Percentiles rank a stretch among this genome's conserved stretches.
phyloP scores from a whole-genome alignment of 169 alveolate species.

The Plasmodium reichenowi region DNA sequence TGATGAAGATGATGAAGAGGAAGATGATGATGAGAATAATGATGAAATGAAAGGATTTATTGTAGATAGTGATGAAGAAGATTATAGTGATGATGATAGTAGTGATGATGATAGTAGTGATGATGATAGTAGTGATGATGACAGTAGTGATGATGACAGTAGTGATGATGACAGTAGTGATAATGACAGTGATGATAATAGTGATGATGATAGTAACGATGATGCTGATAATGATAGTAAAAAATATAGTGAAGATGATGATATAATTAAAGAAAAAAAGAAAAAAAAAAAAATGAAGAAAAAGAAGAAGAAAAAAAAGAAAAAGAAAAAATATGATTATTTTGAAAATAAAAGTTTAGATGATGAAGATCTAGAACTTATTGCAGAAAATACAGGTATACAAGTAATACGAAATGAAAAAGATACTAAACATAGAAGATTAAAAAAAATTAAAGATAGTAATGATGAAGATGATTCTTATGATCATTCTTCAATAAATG shows the following conservation, averaged over 20 bases:
- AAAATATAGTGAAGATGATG: conserved; percentile 62
- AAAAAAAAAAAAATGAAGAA: conserved; percentile 75
- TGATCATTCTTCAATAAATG: conserved; percentile 75
- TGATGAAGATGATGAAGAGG: conserved; percentile 22
- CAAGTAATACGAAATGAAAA: conserved; percentile 78
- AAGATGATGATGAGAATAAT: conserved; percentile 73
- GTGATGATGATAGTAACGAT: conserved; percentile 17
- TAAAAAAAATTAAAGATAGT: conserved; percentile 74
- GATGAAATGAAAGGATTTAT: conserved; percentile 74
- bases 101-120: conserved; percentile 76
- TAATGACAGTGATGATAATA: no score
- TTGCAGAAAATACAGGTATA: conserved; percentile 86
- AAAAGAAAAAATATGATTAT: conserved; percentile 81
- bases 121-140: conserved; percentile 19
- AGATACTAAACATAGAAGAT: conserved; percentile 78
- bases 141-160: no score
- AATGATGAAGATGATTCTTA: conserved; percentile 77
- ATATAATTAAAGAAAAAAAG: conserved; percentile 78
- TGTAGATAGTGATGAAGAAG: conserved; percentile 77
- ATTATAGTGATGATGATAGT: conserved; percentile 79
- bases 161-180: no score
- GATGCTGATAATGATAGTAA: conserved; percentile 80
- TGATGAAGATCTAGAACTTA: conserved; percentile 85
- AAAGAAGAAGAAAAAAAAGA: conserved; percentile 76
- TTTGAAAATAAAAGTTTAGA: conserved; percentile 80